Evolutionary conservation across 2,329 filamentous ascomycete genomes (phyloP).

Genomic region (Penicillium sp.): DNA sequence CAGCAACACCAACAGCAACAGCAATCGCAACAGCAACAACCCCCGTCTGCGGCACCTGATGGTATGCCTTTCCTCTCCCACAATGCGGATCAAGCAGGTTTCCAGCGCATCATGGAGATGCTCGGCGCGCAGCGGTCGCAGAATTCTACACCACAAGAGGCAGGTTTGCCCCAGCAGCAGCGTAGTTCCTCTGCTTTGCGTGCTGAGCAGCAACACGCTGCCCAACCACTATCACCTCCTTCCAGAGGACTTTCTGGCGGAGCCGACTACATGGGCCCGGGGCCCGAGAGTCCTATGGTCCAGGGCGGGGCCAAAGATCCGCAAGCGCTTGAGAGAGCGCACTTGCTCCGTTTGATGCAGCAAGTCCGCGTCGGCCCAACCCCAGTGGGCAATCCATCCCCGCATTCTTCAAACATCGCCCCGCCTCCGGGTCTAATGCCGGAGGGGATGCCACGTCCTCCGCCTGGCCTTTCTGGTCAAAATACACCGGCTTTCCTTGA

Average conservation of each 20-base stretch:
- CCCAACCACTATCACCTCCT: slow-evolving; percentile 32
- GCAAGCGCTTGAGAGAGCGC: slow-evolving; percentile 65
- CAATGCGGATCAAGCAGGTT: slow-evolving; percentile 77
- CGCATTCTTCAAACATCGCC: slow-evolving; percentile 30
- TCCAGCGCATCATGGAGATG: slow-evolving; percentile 77
- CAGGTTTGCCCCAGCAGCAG: slow-evolving; percentile 29
- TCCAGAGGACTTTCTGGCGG: slow-evolving; percentile 29
- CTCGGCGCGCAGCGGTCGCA: slow-evolving; percentile 57
- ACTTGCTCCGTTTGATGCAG: slow-evolving; percentile 80
- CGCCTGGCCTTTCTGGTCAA: slow-evolving; percentile 35
- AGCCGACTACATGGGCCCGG: slow-evolving; percentile 33
- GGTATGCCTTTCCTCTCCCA: slow-evolving; percentile 22
- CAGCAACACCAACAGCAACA: slow-evolving; percentile 8
- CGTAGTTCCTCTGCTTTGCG: slow-evolving; percentile 31
- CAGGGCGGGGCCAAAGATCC: slow-evolving; percentile 40
- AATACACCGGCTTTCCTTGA: slow-evolving; percentile 42
- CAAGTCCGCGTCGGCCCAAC: slow-evolving; percentile 43
- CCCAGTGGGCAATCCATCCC: slow-evolving; percentile 27
- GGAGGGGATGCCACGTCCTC: slow-evolving; percentile 35
- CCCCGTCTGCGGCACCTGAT: slow-evolving; percentile 37
- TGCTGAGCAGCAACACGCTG: slow-evolving; percentile 28
- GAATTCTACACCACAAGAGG: slow-evolving; percentile 45
- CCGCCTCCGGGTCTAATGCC: slow-evolving; percentile 37
- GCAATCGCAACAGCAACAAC: slow-evolving; percentile 14
- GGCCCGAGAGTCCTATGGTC: slow-evolving; percentile 29